Percentiles rank a stretch among this genome's conserved stretches.
Evolutionary conservation across 2,329 filamentous ascomycete species (phyloP).

Genomic region (Cordyceps javanica): DNA sequence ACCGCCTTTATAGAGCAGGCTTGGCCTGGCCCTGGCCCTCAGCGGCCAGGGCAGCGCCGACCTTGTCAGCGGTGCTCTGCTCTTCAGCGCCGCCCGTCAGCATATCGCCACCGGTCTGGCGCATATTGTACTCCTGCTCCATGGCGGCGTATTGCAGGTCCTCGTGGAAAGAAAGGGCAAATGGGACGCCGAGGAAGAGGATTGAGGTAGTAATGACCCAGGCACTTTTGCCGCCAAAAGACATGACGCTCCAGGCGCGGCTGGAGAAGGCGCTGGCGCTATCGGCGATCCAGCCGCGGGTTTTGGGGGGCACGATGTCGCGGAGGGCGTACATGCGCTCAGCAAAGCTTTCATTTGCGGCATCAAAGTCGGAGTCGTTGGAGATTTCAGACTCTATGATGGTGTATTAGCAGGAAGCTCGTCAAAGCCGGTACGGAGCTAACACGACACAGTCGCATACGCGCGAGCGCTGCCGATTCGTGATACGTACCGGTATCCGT

Average conservation of each 20-base stretch:
- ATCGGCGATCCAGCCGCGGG: slow-evolving; percentile 61
- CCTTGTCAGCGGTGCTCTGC: slow-evolving; percentile 41
- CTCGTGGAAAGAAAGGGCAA: slow-evolving; percentile 86
- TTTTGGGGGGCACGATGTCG: slow-evolving; percentile 69
- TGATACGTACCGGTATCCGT: slow-evolving; percentile 74
- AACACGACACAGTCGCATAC: neutral
- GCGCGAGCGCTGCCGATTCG: neutral
- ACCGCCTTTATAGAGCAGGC: slow-evolving; percentile 41
- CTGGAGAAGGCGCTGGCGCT: slow-evolving; percentile 49
- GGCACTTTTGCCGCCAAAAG: slow-evolving; percentile 76
- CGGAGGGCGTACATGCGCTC: slow-evolving; percentile 67
- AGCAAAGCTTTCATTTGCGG: slow-evolving; percentile 49
- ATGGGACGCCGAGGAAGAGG: slow-evolving; percentile 85
- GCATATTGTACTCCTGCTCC: slow-evolving; percentile 96
- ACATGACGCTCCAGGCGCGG: slow-evolving; percentile 47
- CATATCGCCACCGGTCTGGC: slow-evolving; percentile 77
- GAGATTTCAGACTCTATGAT: slow-evolving; percentile 73
- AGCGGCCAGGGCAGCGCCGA: slow-evolving; percentile 44
- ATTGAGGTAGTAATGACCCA: slow-evolving; percentile 90
- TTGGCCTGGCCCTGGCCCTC: slow-evolving; percentile 31
- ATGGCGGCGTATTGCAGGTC: slow-evolving; percentile 96
- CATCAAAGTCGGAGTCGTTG: slow-evolving; percentile 66
- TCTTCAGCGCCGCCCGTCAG: slow-evolving; percentile 43
- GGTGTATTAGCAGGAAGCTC: neutral
- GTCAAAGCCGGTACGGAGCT: neutral